A percentile compares a stretch with the other conserved stretches of the same genome.
Conservation (phyloP, 306 rosid genomes). For the Inga oerstediana region DNA sequence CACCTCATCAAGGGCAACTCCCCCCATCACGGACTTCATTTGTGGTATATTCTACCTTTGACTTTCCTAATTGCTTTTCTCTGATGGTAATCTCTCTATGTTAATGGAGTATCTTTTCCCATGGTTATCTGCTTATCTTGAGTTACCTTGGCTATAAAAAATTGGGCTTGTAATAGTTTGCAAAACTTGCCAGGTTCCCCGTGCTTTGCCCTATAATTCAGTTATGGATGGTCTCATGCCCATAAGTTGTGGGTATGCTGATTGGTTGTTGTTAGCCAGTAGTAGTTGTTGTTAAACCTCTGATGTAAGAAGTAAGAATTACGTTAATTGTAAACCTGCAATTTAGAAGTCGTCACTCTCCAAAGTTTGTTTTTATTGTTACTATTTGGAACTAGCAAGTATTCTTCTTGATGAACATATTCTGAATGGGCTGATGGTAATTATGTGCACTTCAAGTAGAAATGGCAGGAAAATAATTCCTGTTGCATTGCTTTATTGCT, state of each 20-base stretch:
- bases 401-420: background rate
- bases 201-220: background rate
- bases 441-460: background rate
- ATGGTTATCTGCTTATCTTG: slow-evolving; percentile 24
- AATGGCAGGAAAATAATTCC: background rate
- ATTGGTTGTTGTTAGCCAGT: background rate
- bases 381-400: background rate
- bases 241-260: background rate
- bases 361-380: background rate
- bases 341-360: background rate
- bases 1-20: slow-evolving; percentile 56
- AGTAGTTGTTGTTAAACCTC: background rate
- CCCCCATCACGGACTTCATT: slow-evolving; percentile 69
- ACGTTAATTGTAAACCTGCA: background rate
- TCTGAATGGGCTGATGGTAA: background rate
- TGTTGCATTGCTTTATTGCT: background rate
- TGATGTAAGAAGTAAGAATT: background rate
- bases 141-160: background rate
- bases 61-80: slow-evolving; percentile 7
- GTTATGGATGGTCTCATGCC: background rate
- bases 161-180: background rate
- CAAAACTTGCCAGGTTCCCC: background rate
- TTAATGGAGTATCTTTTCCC: slow-evolving; percentile 14
- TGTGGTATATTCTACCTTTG: slow-evolving; percentile 49
- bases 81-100: slow-evolving; percentile 11